Evolutionary conservation across 148 eudicot genomes (phyloP).

Genomic region (Salicornia ramosissima): DNA sequence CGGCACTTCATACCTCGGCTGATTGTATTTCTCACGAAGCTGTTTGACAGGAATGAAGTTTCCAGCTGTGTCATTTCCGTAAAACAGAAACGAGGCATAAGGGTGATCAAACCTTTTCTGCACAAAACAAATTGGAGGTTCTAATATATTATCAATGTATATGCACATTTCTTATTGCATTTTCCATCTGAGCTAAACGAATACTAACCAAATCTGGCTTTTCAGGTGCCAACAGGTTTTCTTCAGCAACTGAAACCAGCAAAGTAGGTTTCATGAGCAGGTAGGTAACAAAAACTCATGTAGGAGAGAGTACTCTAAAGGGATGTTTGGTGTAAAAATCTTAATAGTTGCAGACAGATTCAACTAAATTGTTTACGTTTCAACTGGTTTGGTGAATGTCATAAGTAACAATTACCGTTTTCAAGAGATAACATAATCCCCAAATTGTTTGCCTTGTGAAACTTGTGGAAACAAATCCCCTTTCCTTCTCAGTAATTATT

Average conservation of each 20-base stretch:
- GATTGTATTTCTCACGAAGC: conserved; percentile 82
- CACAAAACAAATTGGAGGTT: conserved; percentile 1
- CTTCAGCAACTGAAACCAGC: conserved; percentile 75
- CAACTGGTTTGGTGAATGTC: too few species aligned
- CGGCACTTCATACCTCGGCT: conserved; percentile 78
- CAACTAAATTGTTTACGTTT: too few species aligned
- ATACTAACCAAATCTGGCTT: conserved; percentile 66
- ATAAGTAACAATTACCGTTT: too few species aligned
- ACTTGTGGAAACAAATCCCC: too few species aligned
- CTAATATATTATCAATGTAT: neutral
- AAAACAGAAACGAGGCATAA: conserved; percentile 74
- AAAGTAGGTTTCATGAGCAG: neutral
- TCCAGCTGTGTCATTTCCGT: conserved; percentile 77
- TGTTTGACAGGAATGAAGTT: conserved; percentile 87
- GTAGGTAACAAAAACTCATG: neutral
- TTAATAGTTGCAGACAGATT: too few species aligned
- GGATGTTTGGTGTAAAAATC: too few species aligned
- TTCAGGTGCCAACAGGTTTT: conserved; percentile 66
- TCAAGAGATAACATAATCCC: too few species aligned
- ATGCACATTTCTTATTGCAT: neutral
- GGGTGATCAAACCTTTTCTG: conserved; percentile 95
- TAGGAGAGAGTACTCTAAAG: too few species aligned
- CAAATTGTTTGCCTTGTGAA: too few species aligned
- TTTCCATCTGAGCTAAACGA: neutral
- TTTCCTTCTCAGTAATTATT: too few species aligned